phyloP scores from a whole-genome alignment of 495 filamentous ascomycete species.

The Beverwykella pulmonaria region DNA sequence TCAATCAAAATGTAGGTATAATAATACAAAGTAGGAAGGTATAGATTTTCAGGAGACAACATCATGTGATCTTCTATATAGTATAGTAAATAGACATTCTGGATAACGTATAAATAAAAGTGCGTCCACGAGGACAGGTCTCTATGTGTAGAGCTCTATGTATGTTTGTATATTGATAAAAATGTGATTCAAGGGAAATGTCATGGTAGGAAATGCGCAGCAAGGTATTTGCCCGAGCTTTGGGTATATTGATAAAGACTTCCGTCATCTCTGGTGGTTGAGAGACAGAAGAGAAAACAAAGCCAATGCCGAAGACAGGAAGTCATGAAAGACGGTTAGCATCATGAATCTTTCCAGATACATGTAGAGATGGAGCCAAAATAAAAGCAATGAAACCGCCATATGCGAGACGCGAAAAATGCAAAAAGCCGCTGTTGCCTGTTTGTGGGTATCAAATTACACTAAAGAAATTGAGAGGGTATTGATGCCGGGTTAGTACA shows the following conservation, averaged over 20 bases:
- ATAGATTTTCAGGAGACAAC: background rate
- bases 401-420: background rate
- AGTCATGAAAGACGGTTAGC: background rate
- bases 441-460: conserved; percentile 27
- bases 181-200: background rate
- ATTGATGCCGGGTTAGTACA: background rate
- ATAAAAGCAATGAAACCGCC: background rate
- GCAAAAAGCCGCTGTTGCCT: conserved; percentile 22
- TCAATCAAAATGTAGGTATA: background rate
- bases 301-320: background rate
- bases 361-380: background rate
- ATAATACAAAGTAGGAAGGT: background rate
- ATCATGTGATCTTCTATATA: background rate
- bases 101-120: background rate
- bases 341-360: background rate
- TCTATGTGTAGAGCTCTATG: background rate
- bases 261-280: background rate
- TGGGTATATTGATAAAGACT: background rate
- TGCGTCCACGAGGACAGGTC: background rate
- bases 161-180: background rate
- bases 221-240: background rate
- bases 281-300: background rate
- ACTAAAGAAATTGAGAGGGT: conserved; percentile 9
- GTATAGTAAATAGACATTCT: background rate
- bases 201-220: background rate